A percentile compares a stretch with the other conserved stretches of the same genome.
Evolutionary conservation across 140 eudicot species (phyloP).

Genomic region (Stevia rebaudiana): DNA sequence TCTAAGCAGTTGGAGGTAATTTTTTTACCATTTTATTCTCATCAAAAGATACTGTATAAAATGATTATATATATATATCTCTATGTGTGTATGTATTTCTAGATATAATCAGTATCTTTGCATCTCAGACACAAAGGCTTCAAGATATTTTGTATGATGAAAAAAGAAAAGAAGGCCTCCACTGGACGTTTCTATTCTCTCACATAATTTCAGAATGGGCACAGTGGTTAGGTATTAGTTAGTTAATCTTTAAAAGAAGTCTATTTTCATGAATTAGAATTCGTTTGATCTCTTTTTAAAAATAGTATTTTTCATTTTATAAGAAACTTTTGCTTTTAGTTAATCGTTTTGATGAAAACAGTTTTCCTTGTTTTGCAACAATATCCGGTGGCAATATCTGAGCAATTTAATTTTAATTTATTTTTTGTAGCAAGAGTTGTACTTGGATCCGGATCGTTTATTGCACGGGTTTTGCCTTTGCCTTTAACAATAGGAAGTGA

Average conservation of each 20-base stretch:
- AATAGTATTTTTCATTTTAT: not conserved
- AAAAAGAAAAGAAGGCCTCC: constrained; percentile 48
- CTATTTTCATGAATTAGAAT: not conserved
- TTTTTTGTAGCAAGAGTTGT: constrained; percentile 62
- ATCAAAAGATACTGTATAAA: not conserved
- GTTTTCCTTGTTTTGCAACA: not conserved
- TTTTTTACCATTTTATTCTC: not conserved
- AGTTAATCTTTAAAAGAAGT: not conserved
- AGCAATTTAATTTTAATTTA: constrained; percentile 12
- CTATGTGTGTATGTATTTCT: not conserved
- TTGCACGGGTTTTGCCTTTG: constrained; percentile 57
- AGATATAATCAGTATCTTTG: constrained; percentile 4
- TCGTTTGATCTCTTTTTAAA: not conserved
- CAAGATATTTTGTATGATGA: constrained; percentile 57
- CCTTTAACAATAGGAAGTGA: constrained; percentile 35
- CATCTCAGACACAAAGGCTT: constrained; percentile 37
- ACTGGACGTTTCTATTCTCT: constrained; percentile 80
- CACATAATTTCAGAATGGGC: constrained; percentile 87
- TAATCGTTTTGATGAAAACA: not conserved
- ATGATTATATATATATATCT: not conserved
- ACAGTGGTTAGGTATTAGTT: constrained; percentile 70
- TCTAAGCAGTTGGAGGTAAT: constrained; percentile 38
- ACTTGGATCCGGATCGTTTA: constrained; percentile 67
- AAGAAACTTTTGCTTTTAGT: not conserved
- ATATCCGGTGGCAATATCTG: constrained; percentile 4